Evolutionary conservation across 2,329 filamentous ascomycete species (phyloP).

Genomic region (Apiospora pterosperma): DNA sequence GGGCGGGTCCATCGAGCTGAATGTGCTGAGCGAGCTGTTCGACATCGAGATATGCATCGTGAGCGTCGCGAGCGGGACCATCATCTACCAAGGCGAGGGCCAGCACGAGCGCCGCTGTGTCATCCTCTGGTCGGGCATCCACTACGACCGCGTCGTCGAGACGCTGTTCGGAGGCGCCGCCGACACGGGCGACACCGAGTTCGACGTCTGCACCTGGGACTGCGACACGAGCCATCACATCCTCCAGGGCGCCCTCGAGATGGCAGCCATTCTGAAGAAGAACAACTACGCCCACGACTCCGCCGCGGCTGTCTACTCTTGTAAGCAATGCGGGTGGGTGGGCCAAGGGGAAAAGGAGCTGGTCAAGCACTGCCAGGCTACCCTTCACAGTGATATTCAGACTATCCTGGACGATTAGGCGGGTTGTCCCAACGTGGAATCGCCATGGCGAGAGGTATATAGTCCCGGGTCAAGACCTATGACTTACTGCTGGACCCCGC

Average conservation of each 20-base stretch:
- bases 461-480: background rate
- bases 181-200: constrained; percentile 60
- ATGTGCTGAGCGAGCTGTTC: constrained; percentile 81
- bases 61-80: constrained; percentile 54
- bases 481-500: background rate
- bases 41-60: constrained; percentile 81
- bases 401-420: constrained; percentile 35
- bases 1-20: constrained; percentile 89
- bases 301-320: constrained; percentile 72
- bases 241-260: constrained; percentile 61
- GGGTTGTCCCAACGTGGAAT: no score
- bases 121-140: constrained; percentile 86
- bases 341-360: constrained; percentile 65
- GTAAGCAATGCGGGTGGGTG: constrained; percentile 67
- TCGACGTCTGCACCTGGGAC: constrained; percentile 64
- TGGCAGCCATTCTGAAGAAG: constrained; percentile 63
- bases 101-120: constrained; percentile 63
- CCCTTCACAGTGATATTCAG: constrained; percentile 57
- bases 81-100: constrained; percentile 71
- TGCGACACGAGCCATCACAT: constrained; percentile 50
- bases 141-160: constrained; percentile 87
- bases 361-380: constrained; percentile 57
- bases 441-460: background rate
- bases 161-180: constrained; percentile 58
- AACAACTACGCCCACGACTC: constrained; percentile 89